These are phyloP conservation scores for Medakamo hakoo DNA, from an alignment of 139 green algal genomes.

Conservation along the genomic window DNA sequence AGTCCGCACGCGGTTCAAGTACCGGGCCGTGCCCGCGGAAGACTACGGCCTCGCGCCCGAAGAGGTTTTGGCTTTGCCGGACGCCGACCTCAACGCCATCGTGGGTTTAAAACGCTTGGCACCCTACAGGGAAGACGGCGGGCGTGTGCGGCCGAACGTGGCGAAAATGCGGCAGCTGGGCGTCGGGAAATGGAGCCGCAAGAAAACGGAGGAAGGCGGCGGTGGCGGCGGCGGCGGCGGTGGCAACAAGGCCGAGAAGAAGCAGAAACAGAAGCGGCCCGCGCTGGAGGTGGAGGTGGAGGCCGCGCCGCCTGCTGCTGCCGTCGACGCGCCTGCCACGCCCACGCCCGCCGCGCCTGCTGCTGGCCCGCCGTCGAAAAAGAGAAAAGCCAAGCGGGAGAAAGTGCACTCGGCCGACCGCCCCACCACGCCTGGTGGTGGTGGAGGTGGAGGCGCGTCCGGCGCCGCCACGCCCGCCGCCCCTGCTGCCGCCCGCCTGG, in stretches of 20 bases:
- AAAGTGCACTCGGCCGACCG: too few relatives aligned
- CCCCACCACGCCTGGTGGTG: too few relatives aligned
- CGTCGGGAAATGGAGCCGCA: neutral
- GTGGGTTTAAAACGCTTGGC: conserved; percentile 71
- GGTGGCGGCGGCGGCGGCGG: too few relatives aligned
- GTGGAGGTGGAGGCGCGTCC: too few relatives aligned
- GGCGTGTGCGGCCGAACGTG: conserved; percentile 9
- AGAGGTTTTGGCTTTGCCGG: conserved; percentile 63
- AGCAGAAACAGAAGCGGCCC: too few relatives aligned
- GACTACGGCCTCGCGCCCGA: conserved; percentile 55
- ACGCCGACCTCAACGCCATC: conserved; percentile 64
- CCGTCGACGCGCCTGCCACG: too few relatives aligned
- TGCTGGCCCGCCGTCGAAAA: conserved; percentile 6
- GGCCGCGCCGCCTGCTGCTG: too few relatives aligned
- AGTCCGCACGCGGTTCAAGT: conserved; percentile 51
- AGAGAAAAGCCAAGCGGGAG: neutral
- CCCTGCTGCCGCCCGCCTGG: conserved; percentile 5
- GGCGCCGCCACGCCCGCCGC: neutral
- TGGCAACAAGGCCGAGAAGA: too few relatives aligned
- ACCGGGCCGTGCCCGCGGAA: conserved; percentile 38
- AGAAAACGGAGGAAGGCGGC: neutral
- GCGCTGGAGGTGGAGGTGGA: too few relatives aligned
- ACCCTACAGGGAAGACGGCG: conserved; percentile 52
- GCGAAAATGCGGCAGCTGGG: conserved; percentile 17
- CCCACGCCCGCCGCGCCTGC: neutral